Base-by-base conservation (phyloP, 257 asterid genomes). In the Misopates orontium region DNA sequence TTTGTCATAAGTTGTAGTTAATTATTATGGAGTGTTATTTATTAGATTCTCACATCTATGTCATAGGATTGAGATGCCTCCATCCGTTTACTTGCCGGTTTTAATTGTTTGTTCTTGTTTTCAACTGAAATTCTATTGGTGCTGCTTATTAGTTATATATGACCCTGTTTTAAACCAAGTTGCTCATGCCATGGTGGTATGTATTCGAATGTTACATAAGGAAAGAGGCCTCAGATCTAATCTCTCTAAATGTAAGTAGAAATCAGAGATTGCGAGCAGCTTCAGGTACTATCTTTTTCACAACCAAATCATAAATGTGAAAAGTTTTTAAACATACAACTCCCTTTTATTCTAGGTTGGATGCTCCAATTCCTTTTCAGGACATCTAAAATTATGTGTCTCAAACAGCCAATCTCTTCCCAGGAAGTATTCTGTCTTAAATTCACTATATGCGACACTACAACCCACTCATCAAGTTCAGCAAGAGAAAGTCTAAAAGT, bases 91-190 rank as follows among this genome's bases (percentile, higher is more conserved):
- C 23, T 53, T 50, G 10, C 45, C 12, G 48, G 52, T 72, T 64
- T 24, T 25, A 28, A 19, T 50, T 45, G 22, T 42, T 23, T 39
- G 48, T 60, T 62, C 53, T 69, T 20, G 36, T 56, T 32, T 57
- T 65, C 66, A 60, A 61, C 63, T 58, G 65, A n/a, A 50, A 48
- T 44, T 70, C 50, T 57, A 12, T 11, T 56, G 15, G 66, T 67
- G 62, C 48, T 55, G 20, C 55, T 47, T 51, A 10, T 31, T 31
- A 44, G 12, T 60, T 64, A 57, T 11, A 10, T 1, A 10, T 45
- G 39, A 15, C 66, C 44, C 45, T 42, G 23, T 21, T 60, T 18
- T 9, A 60, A 61, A 21, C 12, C 22, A 42, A 51, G 25, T 53
- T 44, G 25, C 28, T 70, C 18, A 12, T 17, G 24, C 31, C 16